Evolutionary conservation across 202 grass and related monocot genomes (phyloP).

Genomic region (Panicum hallii): DNA sequence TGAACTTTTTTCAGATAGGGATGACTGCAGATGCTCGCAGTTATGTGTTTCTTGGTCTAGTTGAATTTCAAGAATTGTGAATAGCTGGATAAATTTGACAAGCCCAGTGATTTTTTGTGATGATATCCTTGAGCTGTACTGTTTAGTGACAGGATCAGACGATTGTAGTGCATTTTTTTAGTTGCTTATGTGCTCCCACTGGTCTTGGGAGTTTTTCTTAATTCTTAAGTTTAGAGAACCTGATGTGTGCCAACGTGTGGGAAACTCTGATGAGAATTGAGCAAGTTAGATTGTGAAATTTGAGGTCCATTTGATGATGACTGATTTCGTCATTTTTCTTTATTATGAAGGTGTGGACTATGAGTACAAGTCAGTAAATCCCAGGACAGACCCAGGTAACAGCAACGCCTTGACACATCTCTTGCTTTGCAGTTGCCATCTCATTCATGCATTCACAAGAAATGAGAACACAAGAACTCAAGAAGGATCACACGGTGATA

Average conservation of each 20-base stretch:
- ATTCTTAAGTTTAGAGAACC: background rate
- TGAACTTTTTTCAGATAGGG: background rate
- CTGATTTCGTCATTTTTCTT: conserved; percentile 27
- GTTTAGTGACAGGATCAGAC: background rate
- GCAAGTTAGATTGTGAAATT: background rate
- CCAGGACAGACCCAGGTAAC: conserved; percentile 62
- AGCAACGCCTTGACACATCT: background rate
- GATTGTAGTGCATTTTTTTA: background rate
- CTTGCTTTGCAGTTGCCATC: background rate
- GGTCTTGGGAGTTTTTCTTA: background rate
- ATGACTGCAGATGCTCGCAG: background rate
- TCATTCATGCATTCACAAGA: background rate
- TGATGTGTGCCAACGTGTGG: background rate
- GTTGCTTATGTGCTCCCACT: background rate
- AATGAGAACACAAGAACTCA: background rate
- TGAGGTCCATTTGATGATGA: background rate
- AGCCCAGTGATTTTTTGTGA: background rate
- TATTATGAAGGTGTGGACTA: conserved; percentile 68
- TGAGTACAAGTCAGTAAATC: conserved; percentile 85
- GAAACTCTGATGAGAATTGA: background rate
- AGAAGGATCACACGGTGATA: background rate
- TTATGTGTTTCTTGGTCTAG: background rate
- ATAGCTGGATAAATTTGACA: background rate
- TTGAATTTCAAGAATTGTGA: background rate
- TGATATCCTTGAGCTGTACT: background rate